A percentile compares a stretch with the other conserved stretches of the same genome.
These are phyloP conservation scores for Xylariales sp. DNA, from an alignment of 2,329 filamentous ascomycete species.

Conservation along the genomic window DNA sequence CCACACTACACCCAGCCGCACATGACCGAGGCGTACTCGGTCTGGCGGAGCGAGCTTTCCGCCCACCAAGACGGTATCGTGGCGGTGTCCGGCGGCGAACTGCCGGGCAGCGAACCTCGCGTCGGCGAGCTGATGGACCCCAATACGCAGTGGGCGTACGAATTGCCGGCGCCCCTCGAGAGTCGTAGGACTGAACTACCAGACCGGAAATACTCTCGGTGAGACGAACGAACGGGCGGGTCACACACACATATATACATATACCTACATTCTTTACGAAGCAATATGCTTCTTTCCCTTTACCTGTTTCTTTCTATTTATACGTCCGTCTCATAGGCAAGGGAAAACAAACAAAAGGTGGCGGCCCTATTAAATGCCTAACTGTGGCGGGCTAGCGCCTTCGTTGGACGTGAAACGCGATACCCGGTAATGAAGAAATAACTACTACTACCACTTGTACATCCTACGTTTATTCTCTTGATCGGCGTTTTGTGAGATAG, in stretches of 20 bases:
- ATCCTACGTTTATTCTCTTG: slow-evolving; percentile 4
- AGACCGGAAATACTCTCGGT: slow-evolving; percentile 44
- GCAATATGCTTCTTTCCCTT: slow-evolving; percentile 1
- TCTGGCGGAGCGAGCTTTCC: slow-evolving; percentile 34
- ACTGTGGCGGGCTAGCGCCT: slow-evolving; percentile 15
- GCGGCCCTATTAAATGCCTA: neutral
- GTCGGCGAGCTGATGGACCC: slow-evolving; percentile 40
- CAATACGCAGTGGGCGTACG: slow-evolving; percentile 43
- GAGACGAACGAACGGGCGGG: slow-evolving; percentile 9
- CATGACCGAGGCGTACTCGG: slow-evolving; percentile 24
- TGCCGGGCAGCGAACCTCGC: slow-evolving; percentile 24
- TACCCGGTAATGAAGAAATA: slow-evolving; percentile 30
- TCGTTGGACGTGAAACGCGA: slow-evolving; percentile 28
- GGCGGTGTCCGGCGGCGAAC: slow-evolving; percentile 11
- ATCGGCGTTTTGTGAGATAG: slow-evolving; percentile 19
- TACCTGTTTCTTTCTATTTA: slow-evolving; percentile 1
- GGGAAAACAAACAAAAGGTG: neutral
- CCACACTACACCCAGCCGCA: slow-evolving; percentile 4
- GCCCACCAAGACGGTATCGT: slow-evolving; percentile 30
- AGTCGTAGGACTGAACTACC: slow-evolving; percentile 42
- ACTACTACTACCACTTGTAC: slow-evolving; percentile 8
- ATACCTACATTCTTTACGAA: slow-evolving; percentile 18
- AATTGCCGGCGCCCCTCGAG: slow-evolving; percentile 43
- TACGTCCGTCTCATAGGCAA: slow-evolving; percentile 5
- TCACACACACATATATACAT: neutral